Percentiles rank a stretch among this genome's conserved stretches.
phyloP scores from a whole-genome alignment of 345 rosid genomes.

The Salix koriyanagi region DNA sequence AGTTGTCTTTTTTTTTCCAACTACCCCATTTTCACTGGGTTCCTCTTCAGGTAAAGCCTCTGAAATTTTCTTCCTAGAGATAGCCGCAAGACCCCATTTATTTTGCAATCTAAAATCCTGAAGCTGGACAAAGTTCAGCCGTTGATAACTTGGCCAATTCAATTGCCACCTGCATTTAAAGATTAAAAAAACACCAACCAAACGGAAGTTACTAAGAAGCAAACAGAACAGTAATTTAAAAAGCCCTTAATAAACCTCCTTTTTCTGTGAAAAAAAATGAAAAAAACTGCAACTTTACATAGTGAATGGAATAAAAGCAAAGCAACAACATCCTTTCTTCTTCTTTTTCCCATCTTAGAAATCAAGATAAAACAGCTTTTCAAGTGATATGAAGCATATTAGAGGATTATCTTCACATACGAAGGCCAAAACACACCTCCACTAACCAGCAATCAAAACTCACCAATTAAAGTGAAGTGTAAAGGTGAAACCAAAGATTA shows the following conservation, averaged over 20 bases:
- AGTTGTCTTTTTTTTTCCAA: constrained; percentile 40
- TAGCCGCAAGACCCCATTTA: constrained; percentile 42
- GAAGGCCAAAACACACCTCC: background rate
- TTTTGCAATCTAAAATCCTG: constrained; percentile 40
- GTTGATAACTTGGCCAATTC: constrained; percentile 30
- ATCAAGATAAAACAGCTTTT: background rate
- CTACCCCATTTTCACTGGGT: constrained; percentile 41
- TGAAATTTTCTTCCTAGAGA: constrained; percentile 49
- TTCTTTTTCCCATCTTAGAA: background rate
- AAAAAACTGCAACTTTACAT: too few relatives aligned
- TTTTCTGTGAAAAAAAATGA: background rate
- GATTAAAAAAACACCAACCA: background rate
- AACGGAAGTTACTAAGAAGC: background rate
- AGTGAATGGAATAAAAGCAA: too few relatives aligned
- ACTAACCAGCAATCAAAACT: background rate
- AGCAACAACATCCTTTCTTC: too few relatives aligned
- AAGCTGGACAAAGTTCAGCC: constrained; percentile 36
- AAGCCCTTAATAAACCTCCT: background rate
- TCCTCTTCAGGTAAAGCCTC: constrained; percentile 39
- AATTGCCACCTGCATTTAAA: constrained; percentile 44
- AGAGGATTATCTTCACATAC: background rate
- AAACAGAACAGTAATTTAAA: background rate
- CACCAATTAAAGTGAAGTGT: background rate
- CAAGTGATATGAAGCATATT: background rate
- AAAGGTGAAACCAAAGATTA: background rate